These are phyloP conservation scores for Macaranga tanarius DNA, from an alignment of 441 rosid genomes.

Conservation along the genomic window DNA sequence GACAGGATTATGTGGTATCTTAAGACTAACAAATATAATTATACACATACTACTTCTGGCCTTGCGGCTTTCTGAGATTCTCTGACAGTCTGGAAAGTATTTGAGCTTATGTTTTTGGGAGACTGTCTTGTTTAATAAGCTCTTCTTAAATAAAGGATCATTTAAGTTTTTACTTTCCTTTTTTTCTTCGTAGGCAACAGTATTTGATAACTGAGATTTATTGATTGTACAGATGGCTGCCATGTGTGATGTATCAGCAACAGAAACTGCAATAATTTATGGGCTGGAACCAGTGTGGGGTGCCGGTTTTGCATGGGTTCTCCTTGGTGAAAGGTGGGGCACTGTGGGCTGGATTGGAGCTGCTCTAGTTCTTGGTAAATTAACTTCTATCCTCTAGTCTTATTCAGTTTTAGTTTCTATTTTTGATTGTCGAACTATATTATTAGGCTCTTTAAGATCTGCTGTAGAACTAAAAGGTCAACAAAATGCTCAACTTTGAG, in stretches of 20 bases:
- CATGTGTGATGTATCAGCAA: slow-evolving; percentile 59
- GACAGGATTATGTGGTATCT: neutral
- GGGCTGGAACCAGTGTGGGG: slow-evolving; percentile 74
- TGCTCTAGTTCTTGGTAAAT: slow-evolving; percentile 36
- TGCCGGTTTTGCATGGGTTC: slow-evolving; percentile 73
- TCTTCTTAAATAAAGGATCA: neutral
- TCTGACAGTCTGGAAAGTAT: neutral
- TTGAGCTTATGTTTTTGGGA: neutral
- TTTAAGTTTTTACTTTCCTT: neutral
- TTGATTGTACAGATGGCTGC: slow-evolving; percentile 46
- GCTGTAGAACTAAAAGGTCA: neutral
- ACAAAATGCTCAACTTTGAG: neutral
- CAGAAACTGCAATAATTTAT: slow-evolving; percentile 58
- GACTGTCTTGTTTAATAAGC: neutral
- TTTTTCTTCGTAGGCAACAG: too few species aligned
- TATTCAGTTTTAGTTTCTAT: neutral
- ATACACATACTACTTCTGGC: neutral
- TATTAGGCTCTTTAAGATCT: neutral
- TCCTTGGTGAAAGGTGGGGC: slow-evolving; percentile 77
- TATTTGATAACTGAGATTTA: neutral
- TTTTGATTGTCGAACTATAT: slow-evolving; percentile 1
- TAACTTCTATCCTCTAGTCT: slow-evolving; percentile 2
- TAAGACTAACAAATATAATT: neutral
- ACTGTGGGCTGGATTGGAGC: slow-evolving; percentile 65
- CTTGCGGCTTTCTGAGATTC: neutral